These are phyloP conservation scores for Blastobotrys petasosporus DNA, from an alignment of 1,139 yeast genomes.

Conservation along the genomic window DNA sequence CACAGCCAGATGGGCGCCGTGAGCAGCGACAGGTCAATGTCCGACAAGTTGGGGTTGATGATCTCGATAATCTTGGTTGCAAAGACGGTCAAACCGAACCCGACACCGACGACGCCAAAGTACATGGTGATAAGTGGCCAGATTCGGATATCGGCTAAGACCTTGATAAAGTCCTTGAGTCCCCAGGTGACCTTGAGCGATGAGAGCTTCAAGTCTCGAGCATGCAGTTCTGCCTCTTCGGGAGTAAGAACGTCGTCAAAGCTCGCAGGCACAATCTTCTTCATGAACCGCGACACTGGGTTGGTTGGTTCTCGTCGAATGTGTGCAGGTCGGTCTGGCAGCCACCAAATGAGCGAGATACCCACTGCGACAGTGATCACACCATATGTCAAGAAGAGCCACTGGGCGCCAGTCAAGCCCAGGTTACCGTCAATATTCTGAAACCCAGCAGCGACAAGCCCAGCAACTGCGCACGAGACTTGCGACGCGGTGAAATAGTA, in stretches of 20 bases:
- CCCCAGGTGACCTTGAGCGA: conserved; percentile 51
- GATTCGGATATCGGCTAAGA: conserved; percentile 57
- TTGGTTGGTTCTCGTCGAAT: conserved; percentile 4
- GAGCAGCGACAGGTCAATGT: conserved; percentile 65
- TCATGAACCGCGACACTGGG: conserved; percentile 2
- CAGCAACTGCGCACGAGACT: conserved; percentile 78
- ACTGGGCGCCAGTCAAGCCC: conserved; percentile 79
- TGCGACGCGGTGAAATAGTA: conserved; percentile 91
- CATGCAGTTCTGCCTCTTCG: conserved; percentile 52
- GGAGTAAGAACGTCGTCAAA: conserved; percentile 42
- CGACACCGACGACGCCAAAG: conserved; percentile 88
- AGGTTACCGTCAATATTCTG: conserved; percentile 69
- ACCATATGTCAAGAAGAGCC: conserved; percentile 81
- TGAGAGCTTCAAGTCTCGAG: conserved; percentile 54
- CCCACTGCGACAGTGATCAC: conserved; percentile 64
- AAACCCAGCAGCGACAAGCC: conserved; percentile 80
- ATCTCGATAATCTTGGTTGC: conserved; percentile 74
- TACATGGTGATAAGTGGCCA: conserved; percentile 86
- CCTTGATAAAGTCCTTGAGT: conserved; percentile 50
- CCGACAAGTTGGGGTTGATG: conserved; percentile 56
- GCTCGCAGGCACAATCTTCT: conserved; percentile 5
- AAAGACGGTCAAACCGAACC: conserved; percentile 77
- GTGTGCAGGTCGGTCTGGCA: conserved; percentile 60
- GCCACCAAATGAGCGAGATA: conserved; percentile 67
- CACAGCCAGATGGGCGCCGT: conserved; percentile 90